phyloP scores from a whole-genome alignment of 2,329 filamentous ascomycete genomes.

The Colletotrichum siamense region DNA sequence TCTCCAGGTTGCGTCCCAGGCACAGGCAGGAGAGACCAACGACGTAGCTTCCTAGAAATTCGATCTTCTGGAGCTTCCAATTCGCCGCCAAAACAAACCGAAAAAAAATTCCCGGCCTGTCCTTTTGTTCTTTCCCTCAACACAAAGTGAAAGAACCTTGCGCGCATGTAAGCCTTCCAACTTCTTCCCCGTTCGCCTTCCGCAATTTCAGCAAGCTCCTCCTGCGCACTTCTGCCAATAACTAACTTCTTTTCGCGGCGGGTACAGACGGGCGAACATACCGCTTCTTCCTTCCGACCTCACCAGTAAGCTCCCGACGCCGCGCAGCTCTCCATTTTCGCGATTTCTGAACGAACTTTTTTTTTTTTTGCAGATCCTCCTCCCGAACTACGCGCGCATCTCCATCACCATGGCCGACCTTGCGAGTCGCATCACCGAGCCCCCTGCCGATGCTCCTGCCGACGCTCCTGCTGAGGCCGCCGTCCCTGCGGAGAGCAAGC shows the following conservation, averaged over 20 bases:
- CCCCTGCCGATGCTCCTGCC: slow-evolving; percentile 27
- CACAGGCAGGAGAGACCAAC: slow-evolving; percentile 14
- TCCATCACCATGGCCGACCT: slow-evolving; percentile 50
- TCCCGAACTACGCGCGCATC: not conserved
- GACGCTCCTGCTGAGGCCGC: slow-evolving; percentile 25
- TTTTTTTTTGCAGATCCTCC: not conserved
- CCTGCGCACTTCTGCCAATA: not conserved
- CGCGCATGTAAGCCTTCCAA: not conserved
- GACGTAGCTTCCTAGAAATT: slow-evolving; percentile 15
- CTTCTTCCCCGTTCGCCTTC: not conserved
- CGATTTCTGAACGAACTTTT: not conserved
- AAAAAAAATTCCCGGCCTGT: not conserved
- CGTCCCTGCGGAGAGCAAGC: slow-evolving; percentile 22
- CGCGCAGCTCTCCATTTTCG: slow-evolving; percentile 14
- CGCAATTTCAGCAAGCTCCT: not conserved
- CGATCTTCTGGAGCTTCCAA: not conserved
- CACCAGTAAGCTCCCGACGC: slow-evolving; percentile 17
- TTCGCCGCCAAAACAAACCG: not conserved
- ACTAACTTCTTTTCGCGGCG: not conserved
- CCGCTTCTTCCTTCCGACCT: not conserved
- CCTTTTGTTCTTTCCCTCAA: not conserved
- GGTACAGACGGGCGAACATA: not conserved
- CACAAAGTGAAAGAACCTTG: not conserved
- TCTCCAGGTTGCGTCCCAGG: not conserved
- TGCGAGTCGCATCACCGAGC: slow-evolving; percentile 56